phyloP scores from a whole-genome alignment of 179 eudicot genomes.

The Drosera spatulata region DNA sequence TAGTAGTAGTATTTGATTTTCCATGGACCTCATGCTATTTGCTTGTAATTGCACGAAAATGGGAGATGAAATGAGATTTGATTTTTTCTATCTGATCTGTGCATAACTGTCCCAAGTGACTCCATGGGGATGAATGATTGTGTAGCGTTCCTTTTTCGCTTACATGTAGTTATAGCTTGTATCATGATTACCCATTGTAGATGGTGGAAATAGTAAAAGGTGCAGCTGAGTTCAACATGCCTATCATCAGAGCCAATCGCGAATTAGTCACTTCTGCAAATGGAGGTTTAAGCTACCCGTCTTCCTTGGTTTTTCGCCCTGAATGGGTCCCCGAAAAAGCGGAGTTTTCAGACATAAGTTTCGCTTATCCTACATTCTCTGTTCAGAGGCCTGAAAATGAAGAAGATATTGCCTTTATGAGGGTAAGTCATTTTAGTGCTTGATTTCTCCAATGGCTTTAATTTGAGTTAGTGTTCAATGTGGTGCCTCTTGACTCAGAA shows the following conservation, averaged over 20 bases:
- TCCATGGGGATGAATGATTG: no score
- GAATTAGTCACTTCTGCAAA: slow-evolving; percentile 51
- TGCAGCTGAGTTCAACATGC: slow-evolving; percentile 53
- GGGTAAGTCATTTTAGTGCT: slow-evolving; percentile 33
- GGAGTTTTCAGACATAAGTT: slow-evolving; percentile 17
- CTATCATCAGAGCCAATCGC: slow-evolving; percentile 44
- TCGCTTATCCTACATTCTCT: slow-evolving; percentile 34
- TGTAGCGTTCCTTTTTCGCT: no score
- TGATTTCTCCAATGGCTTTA: neutral
- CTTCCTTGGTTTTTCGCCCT: slow-evolving; percentile 54
- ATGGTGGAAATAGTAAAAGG: slow-evolving; percentile 61
- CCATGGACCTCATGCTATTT: no score
- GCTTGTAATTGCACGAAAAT: no score
- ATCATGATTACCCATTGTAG: slow-evolving; percentile 16
- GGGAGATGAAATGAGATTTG: no score
- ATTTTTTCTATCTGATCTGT: no score
- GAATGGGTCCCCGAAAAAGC: slow-evolving; percentile 32
- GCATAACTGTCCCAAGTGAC: no score
- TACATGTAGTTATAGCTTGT: no score
- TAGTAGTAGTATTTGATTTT: no score
- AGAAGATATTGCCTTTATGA: slow-evolving; percentile 87
- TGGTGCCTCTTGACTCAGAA: neutral
- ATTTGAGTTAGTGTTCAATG: neutral
- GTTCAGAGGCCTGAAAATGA: slow-evolving; percentile 49
- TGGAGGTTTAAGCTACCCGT: slow-evolving; percentile 70